Base-by-base conservation (phyloP, 2,329 filamentous ascomycete species). In the Aspergillus candidus region DNA sequence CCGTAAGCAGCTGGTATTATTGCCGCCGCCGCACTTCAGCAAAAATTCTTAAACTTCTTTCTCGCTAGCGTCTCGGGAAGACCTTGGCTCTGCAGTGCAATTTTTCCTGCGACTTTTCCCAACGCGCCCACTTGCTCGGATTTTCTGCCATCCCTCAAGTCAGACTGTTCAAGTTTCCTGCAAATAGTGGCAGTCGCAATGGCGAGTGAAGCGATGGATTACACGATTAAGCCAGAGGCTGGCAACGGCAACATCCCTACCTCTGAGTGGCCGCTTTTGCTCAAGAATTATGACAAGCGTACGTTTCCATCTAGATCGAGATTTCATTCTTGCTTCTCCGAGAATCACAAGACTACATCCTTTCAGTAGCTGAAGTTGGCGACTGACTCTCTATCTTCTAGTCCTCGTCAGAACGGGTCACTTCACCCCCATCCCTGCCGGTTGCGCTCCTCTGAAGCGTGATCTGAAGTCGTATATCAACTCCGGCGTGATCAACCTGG, bases 381-480 rank as follows among this genome's bases (percentile, higher is more conserved):
- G 22, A 38, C 51, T 56, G 41, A 54, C 50, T 38, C 50, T 38
- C 11, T 31, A 31, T 13, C 32, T 50, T 55, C 48, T 61, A 91
- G 88, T 97, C 60, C 83, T 93, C 58, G 85, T 96, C 59, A 85
- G 91, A 65, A 96, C 90, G 55, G 88, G 88, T 52, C 91, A 98
- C 72, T 98, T 94, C 73, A 97, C 91, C 30, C 93, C 93, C 44
- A 97, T 97, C 59, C 88, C 91, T 57, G 84, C 87, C 68, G 93
- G 93, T 64, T 94, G 87, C 74, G 83, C 87, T 52, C 93, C 93
- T 44, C 75, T 94, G 66, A 90, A 88, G 72, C 87, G 93, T 70
- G 91, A 97, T 69, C 79, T 98, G 65, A 96, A 96, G 78, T 89
- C 86, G 53, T 98, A 97, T 75, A 83, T 98, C 67, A 91, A 86